These are phyloP conservation scores for Wallacemonas sp. DNA, from an alignment of 208 protist genomes.

Conservation along the genomic window DNA sequence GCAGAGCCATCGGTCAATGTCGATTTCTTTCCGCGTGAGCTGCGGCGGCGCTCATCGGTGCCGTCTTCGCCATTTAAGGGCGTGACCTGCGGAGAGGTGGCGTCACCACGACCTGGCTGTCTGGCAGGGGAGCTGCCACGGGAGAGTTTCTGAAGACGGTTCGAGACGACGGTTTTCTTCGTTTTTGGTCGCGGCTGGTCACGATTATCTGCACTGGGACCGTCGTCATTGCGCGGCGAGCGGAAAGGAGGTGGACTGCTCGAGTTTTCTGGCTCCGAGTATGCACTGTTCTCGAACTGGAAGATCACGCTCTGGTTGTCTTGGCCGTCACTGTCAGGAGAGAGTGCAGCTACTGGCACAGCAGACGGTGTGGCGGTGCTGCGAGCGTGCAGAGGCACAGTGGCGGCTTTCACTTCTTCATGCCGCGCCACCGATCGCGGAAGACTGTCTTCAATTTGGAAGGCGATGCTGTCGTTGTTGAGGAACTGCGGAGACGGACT, in stretches of 20 bases:
- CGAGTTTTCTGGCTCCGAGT: background rate
- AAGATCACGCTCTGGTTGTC: slow-evolving; percentile 5
- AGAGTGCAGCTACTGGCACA: background rate
- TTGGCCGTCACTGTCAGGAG: background rate
- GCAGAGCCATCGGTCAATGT: background rate
- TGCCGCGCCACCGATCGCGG: background rate
- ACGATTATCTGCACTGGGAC: no score
- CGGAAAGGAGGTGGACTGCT: no score
- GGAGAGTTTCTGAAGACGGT: slow-evolving; percentile 21
- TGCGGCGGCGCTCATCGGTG: background rate
- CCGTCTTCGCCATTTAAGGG: background rate
- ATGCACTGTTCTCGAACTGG: background rate
- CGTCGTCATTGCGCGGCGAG: no score
- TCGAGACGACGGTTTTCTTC: slow-evolving; percentile 42
- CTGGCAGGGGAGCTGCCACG: background rate
- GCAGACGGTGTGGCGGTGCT: background rate
- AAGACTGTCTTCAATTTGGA: slow-evolving; percentile 38
- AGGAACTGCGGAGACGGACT: slow-evolving; percentile 5
- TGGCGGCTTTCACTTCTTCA: background rate
- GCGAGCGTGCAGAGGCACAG: background rate
- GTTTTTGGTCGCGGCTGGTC: background rate
- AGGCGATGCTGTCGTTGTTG: slow-evolving; percentile 51
- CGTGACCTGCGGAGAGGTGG: background rate
- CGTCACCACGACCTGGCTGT: background rate
- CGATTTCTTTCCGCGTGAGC: background rate